Base-by-base conservation (phyloP, 805 yeast genomes). In the Saturnispora gosingensis region DNA sequence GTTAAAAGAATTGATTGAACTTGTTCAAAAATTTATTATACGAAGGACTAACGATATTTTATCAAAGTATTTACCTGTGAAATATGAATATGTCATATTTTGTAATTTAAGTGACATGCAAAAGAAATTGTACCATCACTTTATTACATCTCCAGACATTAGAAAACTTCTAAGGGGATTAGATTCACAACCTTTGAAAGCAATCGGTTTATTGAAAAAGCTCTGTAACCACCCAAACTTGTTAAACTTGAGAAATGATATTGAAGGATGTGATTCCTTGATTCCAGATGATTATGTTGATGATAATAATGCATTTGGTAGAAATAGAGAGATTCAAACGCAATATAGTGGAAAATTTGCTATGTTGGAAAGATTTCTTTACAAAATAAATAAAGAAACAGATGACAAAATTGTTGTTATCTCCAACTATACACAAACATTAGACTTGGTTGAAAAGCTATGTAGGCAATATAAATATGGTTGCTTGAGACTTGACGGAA, bases 31-130 rank as follows among this genome's bases (percentile, higher is more conserved):
- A 59, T 91, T 91, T 65, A 93, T 93, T 64, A 93, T 93, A 54
- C 77, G 99, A 64, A 81, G 99, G 63, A 89, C 98, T 0, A 93
- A 93, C 69, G 99, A 93, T 66, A 87, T 93, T 59, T 72, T 93
- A 51, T 84, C 97, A 30, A 91, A 93, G 67, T 93, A 93, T 63
- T 73, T 93, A 54, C 99, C 99, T 0, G 88, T 95, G 56, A 93
- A 93, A 67, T 90, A 89, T 64, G 99, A 93, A 66, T 96, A 93
- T 67, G 98, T 93, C 22, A 85, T 93, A n/a, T 93, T 91, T 66
- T 89, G 93, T 54, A 83, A 82, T 43, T 69, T 93, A 51, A 77
- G 91, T 1, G 88, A 87, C 0, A 75, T 90, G 68, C 99, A 93
- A 67, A 69, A 72, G 48, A 67, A 73, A 1, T 66, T 93, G 1